Conservation (phyloP, 2,329 filamentous ascomycete genomes). For the Microthyrium microscopicum region DNA sequence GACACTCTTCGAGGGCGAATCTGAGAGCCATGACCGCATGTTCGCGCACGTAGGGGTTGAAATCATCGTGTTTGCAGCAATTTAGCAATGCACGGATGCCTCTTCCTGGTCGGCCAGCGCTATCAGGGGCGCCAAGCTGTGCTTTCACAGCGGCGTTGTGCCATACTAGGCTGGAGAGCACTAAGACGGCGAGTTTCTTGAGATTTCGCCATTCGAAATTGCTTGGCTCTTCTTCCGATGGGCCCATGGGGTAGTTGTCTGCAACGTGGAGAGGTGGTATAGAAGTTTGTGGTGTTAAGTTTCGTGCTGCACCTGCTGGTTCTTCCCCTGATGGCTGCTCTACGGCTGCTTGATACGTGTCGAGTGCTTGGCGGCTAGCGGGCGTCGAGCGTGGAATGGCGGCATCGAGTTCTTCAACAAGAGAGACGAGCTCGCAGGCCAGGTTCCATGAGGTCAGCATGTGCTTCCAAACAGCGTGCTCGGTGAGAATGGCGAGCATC, state of each 20-base stretch:
- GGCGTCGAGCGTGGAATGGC: conserved; percentile 44
- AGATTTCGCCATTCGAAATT: conserved; percentile 65
- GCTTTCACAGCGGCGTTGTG: conserved; percentile 72
- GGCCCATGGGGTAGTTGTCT: conserved; percentile 31
- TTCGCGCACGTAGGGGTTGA: conserved; percentile 89
- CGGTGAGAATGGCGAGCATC: conserved; percentile 78
- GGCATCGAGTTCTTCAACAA: conserved; percentile 74
- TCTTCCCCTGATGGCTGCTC: conserved; percentile 48
- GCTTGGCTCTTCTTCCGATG: conserved; percentile 38
- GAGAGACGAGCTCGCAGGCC: conserved; percentile 70
- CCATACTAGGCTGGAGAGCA: conserved; percentile 77
- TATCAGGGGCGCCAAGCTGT: conserved; percentile 52
- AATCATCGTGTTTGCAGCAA: conserved; percentile 79
- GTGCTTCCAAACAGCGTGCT: conserved; percentile 66
- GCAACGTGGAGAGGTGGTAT: conserved; percentile 17
- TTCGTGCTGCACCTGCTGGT: conserved; percentile 23
- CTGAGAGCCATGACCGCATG: conserved; percentile 40
- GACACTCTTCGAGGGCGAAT: conserved; percentile 51
- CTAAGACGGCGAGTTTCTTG: conserved; percentile 83
- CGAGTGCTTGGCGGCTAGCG: conserved; percentile 3
- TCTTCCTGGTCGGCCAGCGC: conserved; percentile 31
- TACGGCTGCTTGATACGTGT: conserved; percentile 21
- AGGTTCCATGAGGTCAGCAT: conserved; percentile 87
- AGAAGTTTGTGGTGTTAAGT: neutral
- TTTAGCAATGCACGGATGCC: conserved; percentile 78